Base-by-base conservation (phyloP, 306 rosid species). In the Glycyrrhiza uralensis region DNA sequence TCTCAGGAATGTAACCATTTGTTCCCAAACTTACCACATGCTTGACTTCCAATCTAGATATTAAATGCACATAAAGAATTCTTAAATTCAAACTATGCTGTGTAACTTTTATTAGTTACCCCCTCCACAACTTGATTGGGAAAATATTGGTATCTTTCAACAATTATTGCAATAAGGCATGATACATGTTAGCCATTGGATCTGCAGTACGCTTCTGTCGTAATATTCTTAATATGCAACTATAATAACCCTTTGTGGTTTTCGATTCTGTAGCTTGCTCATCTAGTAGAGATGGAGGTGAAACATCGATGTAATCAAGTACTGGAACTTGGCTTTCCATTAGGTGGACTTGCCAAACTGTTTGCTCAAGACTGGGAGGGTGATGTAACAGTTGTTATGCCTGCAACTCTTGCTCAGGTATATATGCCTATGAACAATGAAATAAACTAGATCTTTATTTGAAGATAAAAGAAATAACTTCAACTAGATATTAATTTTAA, bases 351-450 rank as follows among this genome's bases (percentile, higher is more conserved):
- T 22, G 99, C 97, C 29, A 86, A 88, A 78, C 80, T 94, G 79
- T 94, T 94, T 77, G 99, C 99, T 77, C 98, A 94, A 80, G 98
- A 94, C 29, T 94, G 98, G 98, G 98, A 94, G 79, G 98, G 98
- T 63, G 96, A 94, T 19, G 97, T 94, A 62, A 94, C 98, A 5
- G 89, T 94, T 72, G 98, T 94, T 51, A 94, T 94, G 98, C 98
- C 97, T 17, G 98, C 98, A 52, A 91, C 98, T 39, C 88, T 89
- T 51, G 83, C 92, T 75, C 98, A 91, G 97, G 97, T 94, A 81
- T 94, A 81, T 51, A 7, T 7, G 52, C 56, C 63, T 54, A 54
- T 58, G 61, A 20, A 45, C 18, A 30, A 62, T 17, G 58, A 15
- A 36, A 52, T 58, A 30, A 18, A 77, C 11, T 39, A 50, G 18